Evolutionary conservation across 306 rosid species (phyloP), one percentile per base, ranked within the genome.

Genomic region (Vigna hirtella): DNA sequence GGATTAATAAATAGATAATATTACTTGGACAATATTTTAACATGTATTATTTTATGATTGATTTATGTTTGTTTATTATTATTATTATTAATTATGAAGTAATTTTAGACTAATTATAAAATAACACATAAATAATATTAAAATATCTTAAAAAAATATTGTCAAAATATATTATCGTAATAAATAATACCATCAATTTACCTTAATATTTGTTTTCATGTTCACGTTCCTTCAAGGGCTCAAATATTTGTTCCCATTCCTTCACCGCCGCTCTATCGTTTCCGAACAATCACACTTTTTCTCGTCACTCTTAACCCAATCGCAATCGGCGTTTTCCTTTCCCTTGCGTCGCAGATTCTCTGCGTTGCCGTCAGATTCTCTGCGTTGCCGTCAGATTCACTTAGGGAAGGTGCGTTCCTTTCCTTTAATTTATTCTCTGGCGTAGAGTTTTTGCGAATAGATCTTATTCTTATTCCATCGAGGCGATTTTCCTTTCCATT

Each of bases 241-340:
- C 16, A 36, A 34, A 15, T 17, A 7, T 64, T 40, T 4, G n/a
- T 11, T n/a, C 16, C 0, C 51, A 17, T 66, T 43, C 1, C 6
- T 66, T 43, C 53, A 43, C 38, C 36, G 72, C 72, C 72, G 72
- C 72, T 22, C 53, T 34, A 42, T 65, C 8, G 30, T 63, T 6
- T n/a, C 48, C 8, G 7, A 65, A 8, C 69, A 45, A 3, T 65
- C 28, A 9, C 28, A 9, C 30, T 17, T 4, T n/a, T 42, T 24
- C 17, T 20, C 2, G 7, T 1, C 7, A 22, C 50, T 38, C 32
- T 20, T 20, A 18, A 9, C 6, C 10, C 7, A 36, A 36, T 40
- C n/a, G 70, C 51, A 38, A 65, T 2, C 28, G 1, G 13, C 4
- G 48, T n/a, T 64, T 36, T 16, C 3, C 11, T 9, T 28, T 15